Percentiles rank a stretch among this genome's conserved stretches.
These are phyloP conservation scores for Hypericum androsaemum DNA, from an alignment of 345 rosid genomes.

Conservation along the genomic window DNA sequence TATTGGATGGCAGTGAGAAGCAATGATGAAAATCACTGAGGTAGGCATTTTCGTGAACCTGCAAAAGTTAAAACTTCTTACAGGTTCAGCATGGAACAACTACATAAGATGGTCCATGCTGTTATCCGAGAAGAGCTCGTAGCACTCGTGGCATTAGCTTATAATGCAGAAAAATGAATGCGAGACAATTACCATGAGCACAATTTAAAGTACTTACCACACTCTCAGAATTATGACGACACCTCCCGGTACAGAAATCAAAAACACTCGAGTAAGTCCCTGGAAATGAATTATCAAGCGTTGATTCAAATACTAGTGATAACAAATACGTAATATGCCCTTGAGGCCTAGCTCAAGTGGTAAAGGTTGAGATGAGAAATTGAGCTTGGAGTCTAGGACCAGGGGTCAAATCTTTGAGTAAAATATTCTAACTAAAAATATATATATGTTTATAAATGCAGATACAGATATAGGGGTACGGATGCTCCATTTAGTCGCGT, in stretches of 20 bases:
- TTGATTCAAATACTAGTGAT: background rate
- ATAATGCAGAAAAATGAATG: background rate
- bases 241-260: slow-evolving; percentile 89
- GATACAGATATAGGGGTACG: no score
- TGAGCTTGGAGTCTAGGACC: no score
- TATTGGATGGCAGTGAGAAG: slow-evolving; percentile 64
- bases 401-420: no score
- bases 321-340: background rate
- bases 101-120: background rate
- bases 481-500: no score
- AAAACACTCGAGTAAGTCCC: slow-evolving; percentile 67
- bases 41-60: slow-evolving; percentile 97
- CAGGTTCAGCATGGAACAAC: slow-evolving; percentile 3
- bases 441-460: no score
- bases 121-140: background rate
- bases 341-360: background rate
- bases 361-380: no score
- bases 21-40: slow-evolving; percentile 89
- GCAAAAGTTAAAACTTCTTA: slow-evolving; percentile 18
- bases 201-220: slow-evolving; percentile 47
- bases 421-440: no score
- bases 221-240: slow-evolving; percentile 90
- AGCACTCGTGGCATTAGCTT: background rate
- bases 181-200: slow-evolving; percentile 6
- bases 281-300: slow-evolving; percentile 14